Conservation (phyloP, 768 basidiomycete species). For the Lactarius vividus region DNA sequence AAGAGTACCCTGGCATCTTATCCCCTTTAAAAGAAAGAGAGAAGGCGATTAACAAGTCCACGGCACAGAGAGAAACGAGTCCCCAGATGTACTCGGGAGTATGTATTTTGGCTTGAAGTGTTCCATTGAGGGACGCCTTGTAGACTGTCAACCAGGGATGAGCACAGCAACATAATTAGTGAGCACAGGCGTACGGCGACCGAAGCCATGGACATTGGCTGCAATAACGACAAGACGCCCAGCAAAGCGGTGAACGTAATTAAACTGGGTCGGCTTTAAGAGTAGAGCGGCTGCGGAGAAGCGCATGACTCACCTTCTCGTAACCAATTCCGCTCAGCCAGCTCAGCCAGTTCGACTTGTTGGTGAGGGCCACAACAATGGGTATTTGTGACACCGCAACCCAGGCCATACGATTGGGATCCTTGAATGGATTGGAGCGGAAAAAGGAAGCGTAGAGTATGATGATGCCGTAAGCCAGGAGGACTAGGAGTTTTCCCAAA, state of each 20-base stretch:
- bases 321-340: constrained; percentile 44
- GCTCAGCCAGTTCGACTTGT: constrained; percentile 50
- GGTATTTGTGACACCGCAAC: constrained; percentile 48
- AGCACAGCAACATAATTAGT: background rate
- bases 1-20: constrained; percentile 36
- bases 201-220: constrained; percentile 43
- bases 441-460: constrained; percentile 40
- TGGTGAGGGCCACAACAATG: constrained; percentile 42
- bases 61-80: constrained; percentile 36
- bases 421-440: constrained; percentile 36
- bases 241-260: constrained; percentile 54
- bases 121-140: constrained; percentile 4
- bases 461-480: constrained; percentile 36
- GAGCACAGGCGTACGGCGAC: constrained; percentile 37
- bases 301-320: constrained; percentile 38
- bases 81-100: constrained; percentile 28
- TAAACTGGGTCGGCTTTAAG: constrained; percentile 38
- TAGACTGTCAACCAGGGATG: constrained; percentile 8
- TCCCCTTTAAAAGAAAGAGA: constrained; percentile 43
- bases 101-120: background rate
- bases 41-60: constrained; percentile 40
- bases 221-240: constrained; percentile 44
- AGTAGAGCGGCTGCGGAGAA: background rate
- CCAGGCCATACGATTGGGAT: constrained; percentile 36
- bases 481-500: constrained; percentile 38